These are phyloP conservation scores for Fusarium sp. DNA, from an alignment of 2,329 filamentous ascomycete genomes.

Conservation along the genomic window DNA sequence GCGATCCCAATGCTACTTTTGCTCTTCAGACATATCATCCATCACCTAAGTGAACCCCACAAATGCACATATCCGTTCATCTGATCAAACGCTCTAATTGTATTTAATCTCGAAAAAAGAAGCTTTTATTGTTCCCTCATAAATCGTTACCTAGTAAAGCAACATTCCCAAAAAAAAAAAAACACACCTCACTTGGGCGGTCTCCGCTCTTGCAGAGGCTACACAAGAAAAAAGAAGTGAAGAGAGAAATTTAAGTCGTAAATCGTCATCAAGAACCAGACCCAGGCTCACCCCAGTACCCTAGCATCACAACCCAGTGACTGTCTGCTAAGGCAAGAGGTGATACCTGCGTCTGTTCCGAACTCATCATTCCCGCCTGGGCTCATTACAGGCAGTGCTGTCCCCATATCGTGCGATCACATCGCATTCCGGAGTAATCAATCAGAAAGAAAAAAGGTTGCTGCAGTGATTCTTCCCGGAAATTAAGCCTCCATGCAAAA, in stretches of 20 bases:
- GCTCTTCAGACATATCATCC: neutral
- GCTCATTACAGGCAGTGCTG: constrained; percentile 55
- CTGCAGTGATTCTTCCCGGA: constrained; percentile 42
- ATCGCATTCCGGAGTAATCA: constrained; percentile 48
- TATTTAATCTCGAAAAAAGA: constrained; percentile 46
- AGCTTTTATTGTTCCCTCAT: constrained; percentile 58
- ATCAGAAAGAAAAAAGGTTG: constrained; percentile 42
- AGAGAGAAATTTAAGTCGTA: constrained; percentile 51
- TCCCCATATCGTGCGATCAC: constrained; percentile 50
- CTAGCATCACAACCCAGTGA: constrained; percentile 39
- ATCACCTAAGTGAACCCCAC: neutral
- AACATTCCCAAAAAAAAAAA: constrained; percentile 52
- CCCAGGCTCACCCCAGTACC: constrained; percentile 44
- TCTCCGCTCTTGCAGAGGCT: constrained; percentile 38
- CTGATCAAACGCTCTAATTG: constrained; percentile 42
- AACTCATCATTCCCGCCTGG: constrained; percentile 53
- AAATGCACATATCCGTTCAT: constrained; percentile 17
- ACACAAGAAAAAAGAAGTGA: constrained; percentile 44
- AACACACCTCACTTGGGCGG: constrained; percentile 51
- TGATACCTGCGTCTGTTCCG: constrained; percentile 42
- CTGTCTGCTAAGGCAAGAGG: constrained; percentile 33
- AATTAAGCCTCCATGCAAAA: constrained; percentile 57
- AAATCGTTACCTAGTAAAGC: constrained; percentile 56
- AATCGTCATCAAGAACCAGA: constrained; percentile 41
- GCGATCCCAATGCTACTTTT: neutral